Percentiles rank a stretch among this genome's conserved stretches.
These are phyloP conservation scores for Moesziomyces parantarcticus DNA, from an alignment of 1,284 basidiomycete genomes.

Conservation along the genomic window DNA sequence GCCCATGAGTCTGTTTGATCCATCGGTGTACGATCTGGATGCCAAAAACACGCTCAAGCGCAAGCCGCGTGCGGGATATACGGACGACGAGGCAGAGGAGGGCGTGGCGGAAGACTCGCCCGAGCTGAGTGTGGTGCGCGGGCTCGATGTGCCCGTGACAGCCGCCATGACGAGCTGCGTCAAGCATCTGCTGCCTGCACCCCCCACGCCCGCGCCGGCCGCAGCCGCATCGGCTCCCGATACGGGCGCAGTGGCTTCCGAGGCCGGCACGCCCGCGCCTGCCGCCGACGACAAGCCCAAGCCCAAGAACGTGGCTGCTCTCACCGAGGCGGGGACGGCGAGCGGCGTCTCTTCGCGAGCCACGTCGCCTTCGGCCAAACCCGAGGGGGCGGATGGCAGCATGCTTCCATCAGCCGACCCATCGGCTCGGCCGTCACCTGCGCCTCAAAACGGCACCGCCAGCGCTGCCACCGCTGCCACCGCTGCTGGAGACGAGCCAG, in stretches of 20 bases:
- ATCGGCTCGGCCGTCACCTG: conserved; percentile 38
- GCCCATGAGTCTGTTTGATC: conserved; percentile 91
- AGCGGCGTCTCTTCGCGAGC: conserved; percentile 32
- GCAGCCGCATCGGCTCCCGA: conserved; percentile 23
- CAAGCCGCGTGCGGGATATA: conserved; percentile 12
- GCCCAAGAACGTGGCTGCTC: background rate
- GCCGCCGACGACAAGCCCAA: conserved; percentile 11
- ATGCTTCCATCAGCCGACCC: conserved; percentile 26
- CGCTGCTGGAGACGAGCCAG: background rate
- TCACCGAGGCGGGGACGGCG: background rate
- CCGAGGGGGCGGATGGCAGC: conserved; percentile 16
- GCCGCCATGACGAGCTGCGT: conserved; percentile 58
- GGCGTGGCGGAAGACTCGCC: conserved; percentile 42
- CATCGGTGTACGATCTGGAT: conserved; percentile 88
- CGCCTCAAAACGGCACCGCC: conserved; percentile 9
- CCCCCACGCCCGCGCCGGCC: conserved; percentile 19
- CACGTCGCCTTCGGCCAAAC: conserved; percentile 14
- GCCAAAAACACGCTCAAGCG: conserved; percentile 72
- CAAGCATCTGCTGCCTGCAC: conserved; percentile 46
- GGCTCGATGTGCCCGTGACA: conserved; percentile 51
- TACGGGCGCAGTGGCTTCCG: conserved; percentile 18
- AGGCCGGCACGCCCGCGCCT: conserved; percentile 38
- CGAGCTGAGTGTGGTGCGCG: conserved; percentile 24
- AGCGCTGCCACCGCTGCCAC: background rate
- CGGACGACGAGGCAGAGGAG: conserved; percentile 53